Evolutionary conservation across 176 grass and related monocot species (phyloP), one percentile per base, ranked within the genome.

Genomic region (Puya raimondii): DNA sequence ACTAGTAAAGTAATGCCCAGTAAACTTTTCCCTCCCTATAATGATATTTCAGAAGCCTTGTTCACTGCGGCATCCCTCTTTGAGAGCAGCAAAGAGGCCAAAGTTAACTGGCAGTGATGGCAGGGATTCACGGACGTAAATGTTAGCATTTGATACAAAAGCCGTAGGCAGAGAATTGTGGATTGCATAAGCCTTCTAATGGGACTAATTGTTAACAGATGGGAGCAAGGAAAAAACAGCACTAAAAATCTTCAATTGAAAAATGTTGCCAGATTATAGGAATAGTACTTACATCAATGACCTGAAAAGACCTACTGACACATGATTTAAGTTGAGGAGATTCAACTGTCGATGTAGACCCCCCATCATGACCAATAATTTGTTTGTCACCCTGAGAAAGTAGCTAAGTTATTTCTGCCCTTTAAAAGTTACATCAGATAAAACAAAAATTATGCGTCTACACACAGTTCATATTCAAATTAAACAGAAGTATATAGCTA

Each of bases 251-350:
- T 14, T 11, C 3, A 50, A 15, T 22, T 69, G 23, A 71, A 51
- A 26, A 53, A 74, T 53, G 65, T 23, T 10, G 64, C 51, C 22
- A 14, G 53, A 75, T 80, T 12, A 16, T 61, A 18, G 26, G 50
- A 15, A 25, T 2, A 15, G 53, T 20, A 85, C 79, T 85, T 85
- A 82, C 82, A 80, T 85, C 85, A 78, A 78, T 78, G 51, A 80
- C 74, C 50, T 88, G 70, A 78, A 85, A 85, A 75, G 82, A 80
- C 85, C 79, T 85, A 76, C 73, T 78, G 47, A 69, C 20, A 50
- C 81, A 83, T 75, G 85, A 81, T 80, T 83, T 88, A 47, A 88
- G 89, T 64, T 54, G 82, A 70, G 82, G 89, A 80, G 89, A 74
- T 42, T 85, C 85, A 63, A 83, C 64, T 2, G 77, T 70, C 2